Evolutionary conservation across 2,329 filamentous ascomycete species (phyloP), one percentile per base, ranked within the genome.

Genomic region (Clonostachys byssicola): DNA sequence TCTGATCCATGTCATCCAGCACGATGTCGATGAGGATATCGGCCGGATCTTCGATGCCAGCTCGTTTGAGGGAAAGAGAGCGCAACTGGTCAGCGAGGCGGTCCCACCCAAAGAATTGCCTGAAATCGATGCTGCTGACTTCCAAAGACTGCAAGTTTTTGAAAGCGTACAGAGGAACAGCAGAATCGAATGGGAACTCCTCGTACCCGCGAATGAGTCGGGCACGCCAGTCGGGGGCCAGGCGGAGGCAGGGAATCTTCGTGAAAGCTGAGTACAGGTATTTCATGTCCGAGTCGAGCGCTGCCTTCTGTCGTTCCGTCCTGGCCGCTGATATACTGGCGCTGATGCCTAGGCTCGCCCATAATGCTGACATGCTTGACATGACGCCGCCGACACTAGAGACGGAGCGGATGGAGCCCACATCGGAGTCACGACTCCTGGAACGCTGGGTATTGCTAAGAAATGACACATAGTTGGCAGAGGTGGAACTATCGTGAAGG

Each of bases 211-310:
- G 81, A 56, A 99, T 96, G 51, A 96, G 74, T 46, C 88, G 85
- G 43, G 92, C 92, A 55, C 90, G 88, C 74, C 91, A 92, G 66
- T 99, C 94, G n/a, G 92, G 92, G 30, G 92, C 85, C 47, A 99
- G 75, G 53, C 87, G 85, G 52, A 99, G 74, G 61, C 89, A 96
- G 0, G 94, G 94, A 40, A 99, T 95, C 71, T 97, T 99, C 60
- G 94, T 99, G 63, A 97, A 99, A 48, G 94, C 90, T 40, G 94
- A 97, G 71, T 96, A 99, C 34, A 99, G 77, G 65, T 99, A 97
- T 66, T 92, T 96, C 56, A 96, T 73, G 64, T 99, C 94, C 48
- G 87, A 83, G 62, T 94, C 85, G 47, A 94, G 70, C 41, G 89
- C 87, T 49, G 86, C 86, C 67, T 95, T 95, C 64, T 94, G 90